Percentiles rank a stretch among this genome's conserved stretches.
Conservation (phyloP, 768 basidiomycete genomes). For the Lactifluus volemus region DNA sequence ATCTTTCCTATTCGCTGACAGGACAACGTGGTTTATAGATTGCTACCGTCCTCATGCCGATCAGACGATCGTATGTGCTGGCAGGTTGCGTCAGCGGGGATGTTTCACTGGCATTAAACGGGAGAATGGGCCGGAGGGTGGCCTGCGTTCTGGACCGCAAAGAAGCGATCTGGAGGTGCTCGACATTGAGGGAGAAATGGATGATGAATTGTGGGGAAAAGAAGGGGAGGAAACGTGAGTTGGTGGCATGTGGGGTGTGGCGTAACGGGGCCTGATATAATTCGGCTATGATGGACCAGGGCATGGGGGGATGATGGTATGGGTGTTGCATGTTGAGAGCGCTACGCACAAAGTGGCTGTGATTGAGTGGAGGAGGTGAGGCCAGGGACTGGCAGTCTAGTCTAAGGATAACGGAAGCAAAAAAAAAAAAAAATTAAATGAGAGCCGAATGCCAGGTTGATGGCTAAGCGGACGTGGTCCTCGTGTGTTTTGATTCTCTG, state of each 20-base stretch:
- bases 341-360: not conserved
- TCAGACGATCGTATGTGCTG: slow-evolving; percentile 51
- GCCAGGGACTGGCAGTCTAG: not conserved
- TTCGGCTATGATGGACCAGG: not conserved
- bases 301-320: not conserved
- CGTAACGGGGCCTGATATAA: not conserved
- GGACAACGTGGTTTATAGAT: slow-evolving; percentile 34
- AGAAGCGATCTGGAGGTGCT: slow-evolving; percentile 62
- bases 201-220: slow-evolving; percentile 22
- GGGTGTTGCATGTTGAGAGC: not conserved
- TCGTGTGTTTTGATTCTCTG: slow-evolving; percentile 60
- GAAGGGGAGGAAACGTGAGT: slow-evolving; percentile 10
- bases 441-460: slow-evolving; percentile 3
- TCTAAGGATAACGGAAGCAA: slow-evolving; percentile 9
- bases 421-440: slow-evolving; percentile 2
- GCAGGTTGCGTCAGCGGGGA: slow-evolving; percentile 41
- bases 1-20: slow-evolving; percentile 8
- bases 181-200: slow-evolving; percentile 54
- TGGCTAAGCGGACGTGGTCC: slow-evolving; percentile 30
- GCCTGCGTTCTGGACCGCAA: slow-evolving; percentile 62
- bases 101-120: slow-evolving; percentile 63
- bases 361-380: slow-evolving; percentile 10
- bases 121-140: slow-evolving; percentile 62
- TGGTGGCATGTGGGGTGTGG: not conserved
- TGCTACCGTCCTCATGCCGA: slow-evolving; percentile 37